phyloP scores from a whole-genome alignment of 73 alveolate species.

The Durusdinium trenchii region DNA sequence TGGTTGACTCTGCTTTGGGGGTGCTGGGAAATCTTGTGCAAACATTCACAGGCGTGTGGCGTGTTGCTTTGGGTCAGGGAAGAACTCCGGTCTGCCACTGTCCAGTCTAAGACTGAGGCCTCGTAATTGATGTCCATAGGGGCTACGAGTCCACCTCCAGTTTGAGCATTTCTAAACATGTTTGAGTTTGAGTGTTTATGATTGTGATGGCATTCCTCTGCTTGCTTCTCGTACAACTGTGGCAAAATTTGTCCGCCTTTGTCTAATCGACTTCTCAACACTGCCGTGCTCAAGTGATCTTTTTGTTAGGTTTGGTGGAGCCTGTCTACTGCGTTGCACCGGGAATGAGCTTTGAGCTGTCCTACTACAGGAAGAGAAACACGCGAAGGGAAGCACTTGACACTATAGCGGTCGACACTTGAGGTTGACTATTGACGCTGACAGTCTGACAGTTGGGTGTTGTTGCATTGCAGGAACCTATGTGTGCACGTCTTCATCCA shows the following conservation, averaged over 20 bases:
- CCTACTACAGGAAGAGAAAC: conserved; percentile 59
- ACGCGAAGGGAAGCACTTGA: neutral
- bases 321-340: conserved; percentile 88
- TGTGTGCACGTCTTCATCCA: conserved; percentile 85
- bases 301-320: conserved; percentile 75
- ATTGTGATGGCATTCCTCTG: no score
- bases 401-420: neutral
- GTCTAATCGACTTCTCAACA: no score
- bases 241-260: no score
- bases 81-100: no score
- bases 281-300: no score
- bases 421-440: neutral
- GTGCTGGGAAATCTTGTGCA: conserved; percentile 75
- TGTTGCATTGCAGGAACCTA: conserved; percentile 17
- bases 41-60: conserved; percentile 77
- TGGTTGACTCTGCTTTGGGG: conserved; percentile 56
- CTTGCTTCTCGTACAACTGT: no score
- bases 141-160: no score
- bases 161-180: no score
- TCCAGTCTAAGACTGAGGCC: no score
- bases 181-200: neutral
- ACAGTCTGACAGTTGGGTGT: neutral
- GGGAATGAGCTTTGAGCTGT: conserved; percentile 79
- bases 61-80: no score
- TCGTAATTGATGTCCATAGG: no score